Percentiles rank a stretch among this genome's conserved stretches.
Conservation (phyloP, 306 rosid genomes). For the Malus sylvestris region DNA sequence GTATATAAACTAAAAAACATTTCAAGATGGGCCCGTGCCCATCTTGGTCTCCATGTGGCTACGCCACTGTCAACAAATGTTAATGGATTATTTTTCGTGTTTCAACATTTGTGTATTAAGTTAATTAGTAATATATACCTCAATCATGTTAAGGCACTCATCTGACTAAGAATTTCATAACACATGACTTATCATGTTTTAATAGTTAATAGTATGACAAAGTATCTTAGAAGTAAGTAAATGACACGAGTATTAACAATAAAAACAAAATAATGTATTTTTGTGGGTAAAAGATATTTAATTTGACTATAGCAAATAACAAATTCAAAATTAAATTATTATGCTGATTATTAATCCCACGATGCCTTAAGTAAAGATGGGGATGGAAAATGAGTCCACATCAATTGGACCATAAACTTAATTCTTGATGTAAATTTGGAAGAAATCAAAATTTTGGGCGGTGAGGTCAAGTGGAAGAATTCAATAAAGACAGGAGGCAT, state of each 20-base stretch:
- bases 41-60: too few relatives aligned
- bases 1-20: too few relatives aligned
- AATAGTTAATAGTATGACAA: not conserved
- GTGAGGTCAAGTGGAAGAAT: not conserved
- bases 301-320: not conserved
- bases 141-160: not conserved
- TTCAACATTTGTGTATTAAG: not conserved
- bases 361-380: not conserved
- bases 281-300: too few relatives aligned
- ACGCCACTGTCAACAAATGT: not conserved
- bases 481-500: not conserved
- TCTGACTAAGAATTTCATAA: not conserved
- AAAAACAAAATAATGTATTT: not conserved
- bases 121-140: not conserved
- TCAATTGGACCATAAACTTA: not conserved
- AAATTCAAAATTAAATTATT: too few relatives aligned
- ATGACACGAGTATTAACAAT: not conserved
- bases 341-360: not conserved
- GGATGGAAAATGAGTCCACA: not conserved
- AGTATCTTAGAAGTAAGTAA: not conserved
- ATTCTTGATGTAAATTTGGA: not conserved
- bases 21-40: too few relatives aligned
- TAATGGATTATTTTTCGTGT: too few relatives aligned
- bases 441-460: not conserved
- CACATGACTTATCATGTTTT: not conserved